Evolutionary conservation across 2,329 filamentous ascomycete species (phyloP).

Genomic region (Hymenoscyphus infarciens): DNA sequence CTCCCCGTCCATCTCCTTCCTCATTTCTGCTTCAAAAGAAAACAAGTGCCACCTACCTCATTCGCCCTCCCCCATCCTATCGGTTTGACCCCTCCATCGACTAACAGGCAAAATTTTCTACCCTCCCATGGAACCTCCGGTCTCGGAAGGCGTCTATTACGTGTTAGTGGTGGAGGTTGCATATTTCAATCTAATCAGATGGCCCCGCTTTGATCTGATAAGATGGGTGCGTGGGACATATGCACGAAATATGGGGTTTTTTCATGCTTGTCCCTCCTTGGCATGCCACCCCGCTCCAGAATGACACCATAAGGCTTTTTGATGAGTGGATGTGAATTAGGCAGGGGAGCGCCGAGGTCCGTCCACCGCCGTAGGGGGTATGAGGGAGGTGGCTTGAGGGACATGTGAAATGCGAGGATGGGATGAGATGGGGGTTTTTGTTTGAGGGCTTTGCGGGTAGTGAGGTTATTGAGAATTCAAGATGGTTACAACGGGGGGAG

Average conservation of each 20-base stretch:
- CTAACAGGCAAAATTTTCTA: background rate
- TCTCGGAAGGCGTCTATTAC: background rate
- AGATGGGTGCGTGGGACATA: slow-evolving; percentile 3
- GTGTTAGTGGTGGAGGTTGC: too few relatives aligned
- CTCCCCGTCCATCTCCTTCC: background rate
- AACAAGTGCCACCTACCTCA: background rate
- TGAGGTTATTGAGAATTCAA: too few relatives aligned
- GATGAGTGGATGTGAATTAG: background rate
- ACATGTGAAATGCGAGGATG: background rate
- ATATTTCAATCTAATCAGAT: slow-evolving; percentile 1
- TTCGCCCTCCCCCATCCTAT: background rate
- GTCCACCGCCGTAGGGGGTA: background rate
- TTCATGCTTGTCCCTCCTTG: too few relatives aligned
- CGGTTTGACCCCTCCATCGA: background rate
- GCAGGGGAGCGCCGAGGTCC: background rate
- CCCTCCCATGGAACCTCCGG: background rate
- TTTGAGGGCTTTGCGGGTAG: too few relatives aligned
- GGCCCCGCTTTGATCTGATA: background rate
- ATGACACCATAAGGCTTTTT: background rate
- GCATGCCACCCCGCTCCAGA: too few relatives aligned
- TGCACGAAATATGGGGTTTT: background rate
- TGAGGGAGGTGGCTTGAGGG: background rate
- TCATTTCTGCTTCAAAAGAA: background rate
- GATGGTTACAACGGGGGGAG: too few relatives aligned
- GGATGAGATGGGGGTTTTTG: background rate